Evolutionary conservation across 768 basidiomycete genomes (phyloP), one percentile per base, ranked within the genome.

Genomic region (Rhizopogon roseolus): DNA sequence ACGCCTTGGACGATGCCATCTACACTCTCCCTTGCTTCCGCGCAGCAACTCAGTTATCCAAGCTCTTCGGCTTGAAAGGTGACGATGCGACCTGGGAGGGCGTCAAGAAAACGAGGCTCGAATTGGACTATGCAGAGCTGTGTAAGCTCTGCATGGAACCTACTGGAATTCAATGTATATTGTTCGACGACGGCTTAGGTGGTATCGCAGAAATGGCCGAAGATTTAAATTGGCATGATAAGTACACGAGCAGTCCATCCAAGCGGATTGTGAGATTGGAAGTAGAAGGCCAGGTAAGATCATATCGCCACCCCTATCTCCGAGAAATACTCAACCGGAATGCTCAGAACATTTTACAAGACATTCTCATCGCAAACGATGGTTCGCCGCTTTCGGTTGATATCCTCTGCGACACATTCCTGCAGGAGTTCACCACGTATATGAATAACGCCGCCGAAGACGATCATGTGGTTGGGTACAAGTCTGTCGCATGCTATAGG

Each of bases 121-220:
- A 58, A 8, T 54, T 77, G 14, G 71, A 76, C 32, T 90, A 91
- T 60, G 61, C 71, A 34, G 73, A 80, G 13, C 71, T 91, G 7
- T 90, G 88, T 66, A 62, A 70, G 41, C 57, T 64, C 25, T 85
- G 76, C 58, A 79, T 91, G 66, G 67, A 70, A 43, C 72, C 72
- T 6, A 75, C 83, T 1, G 72, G 74, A n/a, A 87, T 89, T 41
- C 81, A 86, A 57, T 81, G 80, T 54, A 73, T 91, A 52, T 70
- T 92, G 28, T 73, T 92, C 44, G 90, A 90, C 63, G 89, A 91
- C 60, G 88, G 88, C 1, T 67, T 91, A 6, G 78, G 78, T 19
- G 76, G 75, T 2, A 68, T 72, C 2, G 65, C 66, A 11, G 73
- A 76, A 28, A 64, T 78, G 44, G 74, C 79, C 3, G 78, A 85